These are phyloP conservation scores for Hemileccinum impolitum DNA, from an alignment of 768 basidiomycete genomes.

Conservation along the genomic window DNA sequence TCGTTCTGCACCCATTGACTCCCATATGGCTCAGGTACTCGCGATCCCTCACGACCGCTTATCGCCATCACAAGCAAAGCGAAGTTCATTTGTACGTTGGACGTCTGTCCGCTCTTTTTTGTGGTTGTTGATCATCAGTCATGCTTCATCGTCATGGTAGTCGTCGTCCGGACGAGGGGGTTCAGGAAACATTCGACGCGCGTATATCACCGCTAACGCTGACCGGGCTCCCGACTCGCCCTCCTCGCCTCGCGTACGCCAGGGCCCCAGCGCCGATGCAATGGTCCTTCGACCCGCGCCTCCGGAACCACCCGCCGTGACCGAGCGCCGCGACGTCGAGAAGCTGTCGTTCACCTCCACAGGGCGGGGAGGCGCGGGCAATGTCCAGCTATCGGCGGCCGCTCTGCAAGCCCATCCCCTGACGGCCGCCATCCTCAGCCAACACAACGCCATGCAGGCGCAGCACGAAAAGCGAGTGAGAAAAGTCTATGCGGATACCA, in stretches of 20 bases:
- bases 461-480: slow-evolving; percentile 19
- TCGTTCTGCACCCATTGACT: not conserved
- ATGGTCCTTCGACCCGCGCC: too few species aligned
- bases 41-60: not conserved
- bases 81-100: slow-evolving; percentile 15
- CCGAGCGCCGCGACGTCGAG: not conserved
- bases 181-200: slow-evolving; percentile 19
- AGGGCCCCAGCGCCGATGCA: too few species aligned
- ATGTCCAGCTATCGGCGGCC: slow-evolving; percentile 11
- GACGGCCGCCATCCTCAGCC: slow-evolving; percentile 23
- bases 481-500: slow-evolving; percentile 13
- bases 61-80: slow-evolving; percentile 3
- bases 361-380: slow-evolving; percentile 26
- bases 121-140: not conserved
- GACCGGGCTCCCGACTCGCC: not conserved
- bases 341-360: slow-evolving; percentile 16
- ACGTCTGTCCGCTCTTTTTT: not conserved
- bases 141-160: not conserved
- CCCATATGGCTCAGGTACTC: slow-evolving; percentile 11
- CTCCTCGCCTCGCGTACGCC: not conserved
- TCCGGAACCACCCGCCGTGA: not conserved
- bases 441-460: slow-evolving; percentile 10
- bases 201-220: not conserved
- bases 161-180: slow-evolving; percentile 22
- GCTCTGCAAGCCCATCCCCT: slow-evolving; percentile 16